Evolutionary conservation across 202 grass and related monocot species (phyloP), one percentile per base, ranked within the genome.

Genomic region (Brachypodium distachyon): DNA sequence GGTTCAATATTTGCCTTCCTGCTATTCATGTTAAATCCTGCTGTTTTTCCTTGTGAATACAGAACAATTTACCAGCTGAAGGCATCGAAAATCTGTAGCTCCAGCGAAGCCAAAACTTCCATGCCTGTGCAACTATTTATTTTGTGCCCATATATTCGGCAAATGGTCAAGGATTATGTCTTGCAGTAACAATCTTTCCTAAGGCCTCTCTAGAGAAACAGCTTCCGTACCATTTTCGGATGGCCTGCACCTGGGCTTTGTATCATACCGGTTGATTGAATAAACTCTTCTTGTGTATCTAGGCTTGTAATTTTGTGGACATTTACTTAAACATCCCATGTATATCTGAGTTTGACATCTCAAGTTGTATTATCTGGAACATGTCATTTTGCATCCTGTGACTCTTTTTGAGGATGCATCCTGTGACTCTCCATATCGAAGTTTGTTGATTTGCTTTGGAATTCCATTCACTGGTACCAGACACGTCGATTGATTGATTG

Each of bases 261-360:
- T 81, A 60, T 77, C 65, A 88, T 76, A 84, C 81, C 47, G 18
- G 70, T 84, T 84, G 71, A 84, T 84, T 80, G 36, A 67, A 61
- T 41, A 63, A 73, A 82, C 41, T 57, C 14, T 81, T 87, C 51
- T 73, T 80, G 25, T 88, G 72, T 81, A 84, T 59, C 63, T 81
- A 77, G 14, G 64, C 72, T 63, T 86, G 79, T 86, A 76, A 65
- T 75, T 84, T 77, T 73, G 59, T 46, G 14, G 29, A 39, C 66
- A 13, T 51, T 71, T 34, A 54, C 12, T 54, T 85, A 43, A 74
- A 79, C 46, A 29, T 12, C 17, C 69, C 51, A 18, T 86, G 78
- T 78, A 89, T 74, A 78, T 82, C 34, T 74, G 60, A 83, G 33
- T 61, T n/a, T 89, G 50, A 73, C 53, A 81, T 67, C 25, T 40